Conservation (phyloP, 106 monocot species). For the Amphibolis antarctica region DNA sequence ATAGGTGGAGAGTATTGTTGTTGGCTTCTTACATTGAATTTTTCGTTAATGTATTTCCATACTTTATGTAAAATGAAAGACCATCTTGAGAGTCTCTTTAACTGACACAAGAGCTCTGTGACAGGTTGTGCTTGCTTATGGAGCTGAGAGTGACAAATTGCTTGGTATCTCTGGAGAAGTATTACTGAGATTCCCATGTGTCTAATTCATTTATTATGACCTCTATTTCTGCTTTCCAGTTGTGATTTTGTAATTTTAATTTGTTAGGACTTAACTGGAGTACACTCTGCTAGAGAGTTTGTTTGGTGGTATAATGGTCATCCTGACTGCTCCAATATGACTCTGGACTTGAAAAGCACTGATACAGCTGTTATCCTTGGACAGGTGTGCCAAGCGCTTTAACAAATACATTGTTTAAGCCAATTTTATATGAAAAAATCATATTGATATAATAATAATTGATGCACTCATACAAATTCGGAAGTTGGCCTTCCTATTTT, state of each 20-base stretch:
- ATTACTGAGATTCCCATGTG: slow-evolving; percentile 10
- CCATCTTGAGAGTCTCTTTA: no score
- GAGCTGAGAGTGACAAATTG: slow-evolving; percentile 90
- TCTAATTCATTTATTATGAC: slow-evolving; percentile 1
- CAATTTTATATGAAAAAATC: no score
- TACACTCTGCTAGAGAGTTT: slow-evolving; percentile 87
- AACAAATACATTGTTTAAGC: no score
- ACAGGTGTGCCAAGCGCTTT: slow-evolving; percentile 37
- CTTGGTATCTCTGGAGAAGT: slow-evolving; percentile 80
- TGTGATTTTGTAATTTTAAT: slow-evolving; percentile 1
- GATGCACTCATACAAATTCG: no score
- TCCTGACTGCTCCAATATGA: slow-evolving; percentile 60
- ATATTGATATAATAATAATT: no score
- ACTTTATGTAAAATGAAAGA: slow-evolving; percentile 1
- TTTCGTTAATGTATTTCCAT: background rate
- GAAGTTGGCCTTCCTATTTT: no score
- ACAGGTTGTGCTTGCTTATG: slow-evolving; percentile 54
- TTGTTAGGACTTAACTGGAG: slow-evolving; percentile 48
- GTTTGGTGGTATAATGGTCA: slow-evolving; percentile 99
- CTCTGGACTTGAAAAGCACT: slow-evolving; percentile 44
- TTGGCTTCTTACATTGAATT: no score
- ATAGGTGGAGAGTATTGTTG: no score
- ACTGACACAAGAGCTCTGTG: no score
- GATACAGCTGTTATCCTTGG: slow-evolving; percentile 93
- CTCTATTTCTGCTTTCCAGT: background rate